These are phyloP conservation scores for Pseudocercospora macadamiae DNA, from an alignment of 2,329 filamentous ascomycete species.

Conservation along the genomic window DNA sequence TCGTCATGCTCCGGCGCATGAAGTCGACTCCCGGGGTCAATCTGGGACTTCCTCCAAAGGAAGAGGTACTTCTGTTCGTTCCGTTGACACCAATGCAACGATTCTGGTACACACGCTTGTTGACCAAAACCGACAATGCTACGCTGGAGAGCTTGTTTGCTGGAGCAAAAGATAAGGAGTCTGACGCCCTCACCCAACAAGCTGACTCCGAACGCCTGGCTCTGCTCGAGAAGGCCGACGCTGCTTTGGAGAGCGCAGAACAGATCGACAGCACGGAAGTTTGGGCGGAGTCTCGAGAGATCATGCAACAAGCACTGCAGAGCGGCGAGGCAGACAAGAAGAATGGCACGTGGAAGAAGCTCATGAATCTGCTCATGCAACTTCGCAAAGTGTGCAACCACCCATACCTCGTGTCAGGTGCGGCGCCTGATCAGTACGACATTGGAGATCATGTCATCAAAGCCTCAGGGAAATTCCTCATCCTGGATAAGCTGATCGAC, in stretches of 20 bases:
- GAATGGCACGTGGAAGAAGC: slow-evolving; percentile 39
- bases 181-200: slow-evolving; percentile 44
- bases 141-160: slow-evolving; percentile 58
- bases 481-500: slow-evolving; percentile 56
- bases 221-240: slow-evolving; percentile 34
- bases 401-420: slow-evolving; percentile 55
- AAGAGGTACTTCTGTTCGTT: slow-evolving; percentile 60
- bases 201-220: slow-evolving; percentile 35
- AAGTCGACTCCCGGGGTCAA: slow-evolving; percentile 59
- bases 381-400: slow-evolving; percentile 60
- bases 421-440: slow-evolving; percentile 50
- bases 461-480: slow-evolving; percentile 60
- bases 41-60: slow-evolving; percentile 59
- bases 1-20: slow-evolving; percentile 63
- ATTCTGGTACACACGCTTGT: slow-evolving; percentile 60
- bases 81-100: slow-evolving; percentile 62
- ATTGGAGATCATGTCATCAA: slow-evolving; percentile 52
- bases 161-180: slow-evolving; percentile 50
- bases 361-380: slow-evolving; percentile 61
- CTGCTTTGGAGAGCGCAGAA: slow-evolving; percentile 34
- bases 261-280: slow-evolving; percentile 34
- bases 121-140: slow-evolving; percentile 57
- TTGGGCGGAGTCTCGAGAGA: slow-evolving; percentile 53
- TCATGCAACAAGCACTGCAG: slow-evolving; percentile 45
- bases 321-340: slow-evolving; percentile 34